Percentiles rank a stretch among this genome's conserved stretches.
Conservation (phyloP, 768 basidiomycete genomes). For the Cystofilobasidium bisporidii region DNA sequence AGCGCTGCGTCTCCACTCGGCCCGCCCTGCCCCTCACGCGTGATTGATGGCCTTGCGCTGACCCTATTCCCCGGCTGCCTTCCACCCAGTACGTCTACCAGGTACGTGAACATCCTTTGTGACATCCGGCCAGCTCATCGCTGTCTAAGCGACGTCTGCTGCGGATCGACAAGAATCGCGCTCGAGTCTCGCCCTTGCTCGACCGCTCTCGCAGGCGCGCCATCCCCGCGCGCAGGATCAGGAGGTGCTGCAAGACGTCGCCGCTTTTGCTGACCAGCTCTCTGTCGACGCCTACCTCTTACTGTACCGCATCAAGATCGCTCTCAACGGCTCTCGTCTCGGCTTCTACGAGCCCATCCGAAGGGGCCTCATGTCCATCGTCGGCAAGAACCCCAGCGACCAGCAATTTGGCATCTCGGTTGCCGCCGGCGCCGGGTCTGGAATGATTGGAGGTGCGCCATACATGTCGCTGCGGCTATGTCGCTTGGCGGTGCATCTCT, state of each 20-base stretch:
- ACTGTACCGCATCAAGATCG: too few relatives aligned
- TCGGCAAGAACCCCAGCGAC: slow-evolving; percentile 56
- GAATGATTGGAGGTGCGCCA: slow-evolving; percentile 73
- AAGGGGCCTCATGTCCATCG: slow-evolving; percentile 53
- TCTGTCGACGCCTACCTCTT: too few relatives aligned
- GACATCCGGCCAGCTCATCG: neutral
- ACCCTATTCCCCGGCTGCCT: neutral
- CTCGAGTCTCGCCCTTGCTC: neutral
- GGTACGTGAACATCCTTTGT: slow-evolving; percentile 45
- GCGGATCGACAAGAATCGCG: too few relatives aligned
- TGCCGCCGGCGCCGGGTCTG: slow-evolving; percentile 77
- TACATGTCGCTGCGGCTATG: too few relatives aligned
- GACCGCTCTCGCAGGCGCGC: too few relatives aligned
- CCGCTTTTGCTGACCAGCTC: too few relatives aligned
- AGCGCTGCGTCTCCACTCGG: too few relatives aligned
- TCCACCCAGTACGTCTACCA: slow-evolving; percentile 71
- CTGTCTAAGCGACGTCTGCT: too few relatives aligned
- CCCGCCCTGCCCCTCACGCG: neutral
- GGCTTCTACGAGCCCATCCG: slow-evolving; percentile 95
- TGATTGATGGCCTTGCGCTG: too few relatives aligned
- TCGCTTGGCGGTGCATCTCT: too few relatives aligned
- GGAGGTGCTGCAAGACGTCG: too few relatives aligned
- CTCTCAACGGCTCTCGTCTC: slow-evolving; percentile 82
- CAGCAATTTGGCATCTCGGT: slow-evolving; percentile 69
- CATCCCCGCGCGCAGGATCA: too few relatives aligned